phyloP scores from a whole-genome alignment of 768 basidiomycete species.

The Trametes villosa region DNA sequence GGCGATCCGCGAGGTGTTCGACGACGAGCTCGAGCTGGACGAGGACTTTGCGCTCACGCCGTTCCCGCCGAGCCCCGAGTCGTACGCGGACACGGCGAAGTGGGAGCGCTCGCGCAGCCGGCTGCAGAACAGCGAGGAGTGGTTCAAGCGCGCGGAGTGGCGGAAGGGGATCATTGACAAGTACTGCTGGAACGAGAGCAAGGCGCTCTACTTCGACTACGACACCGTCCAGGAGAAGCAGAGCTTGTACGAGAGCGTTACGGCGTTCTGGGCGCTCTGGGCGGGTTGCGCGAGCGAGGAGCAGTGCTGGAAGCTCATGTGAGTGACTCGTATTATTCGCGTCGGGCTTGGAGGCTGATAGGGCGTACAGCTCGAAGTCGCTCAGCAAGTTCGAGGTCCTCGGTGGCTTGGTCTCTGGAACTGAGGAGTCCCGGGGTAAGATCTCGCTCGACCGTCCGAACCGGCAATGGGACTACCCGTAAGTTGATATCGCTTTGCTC shows the following conservation, averaged over 20 bases:
- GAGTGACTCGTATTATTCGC: conserved; percentile 40
- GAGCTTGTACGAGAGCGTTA: conserved; percentile 96
- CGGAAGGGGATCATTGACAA: conserved; percentile 87
- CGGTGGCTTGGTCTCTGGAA: conserved; percentile 94
- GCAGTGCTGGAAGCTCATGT: conserved; percentile 94
- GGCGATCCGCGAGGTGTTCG: conserved; percentile 93
- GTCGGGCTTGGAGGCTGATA: conserved; percentile 20
- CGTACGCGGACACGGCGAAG: conserved; percentile 65
- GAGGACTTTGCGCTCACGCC: conserved; percentile 91
- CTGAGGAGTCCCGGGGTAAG: conserved; percentile 93
- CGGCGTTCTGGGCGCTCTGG: conserved; percentile 95
- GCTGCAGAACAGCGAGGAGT: conserved; percentile 80
- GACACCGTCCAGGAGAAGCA: conserved; percentile 91
- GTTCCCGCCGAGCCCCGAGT: conserved; percentile 81
- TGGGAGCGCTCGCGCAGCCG: conserved; percentile 59
- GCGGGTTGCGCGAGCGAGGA: conserved; percentile 96
- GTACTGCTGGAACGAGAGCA: conserved; percentile 96
- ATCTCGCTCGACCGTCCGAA: conserved; percentile 96
- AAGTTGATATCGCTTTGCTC: conserved; percentile 40
- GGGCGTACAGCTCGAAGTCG: conserved; percentile 66
- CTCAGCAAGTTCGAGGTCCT: conserved; percentile 96
- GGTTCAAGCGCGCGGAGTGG: conserved; percentile 89
- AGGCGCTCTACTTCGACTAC: conserved; percentile 94
- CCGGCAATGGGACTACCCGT: conserved; percentile 99
- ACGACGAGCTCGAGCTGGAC: conserved; percentile 88